Base-by-base conservation (phyloP, 192 early-diverging fungal genomes). In the Podochytrium sp. region DNA sequence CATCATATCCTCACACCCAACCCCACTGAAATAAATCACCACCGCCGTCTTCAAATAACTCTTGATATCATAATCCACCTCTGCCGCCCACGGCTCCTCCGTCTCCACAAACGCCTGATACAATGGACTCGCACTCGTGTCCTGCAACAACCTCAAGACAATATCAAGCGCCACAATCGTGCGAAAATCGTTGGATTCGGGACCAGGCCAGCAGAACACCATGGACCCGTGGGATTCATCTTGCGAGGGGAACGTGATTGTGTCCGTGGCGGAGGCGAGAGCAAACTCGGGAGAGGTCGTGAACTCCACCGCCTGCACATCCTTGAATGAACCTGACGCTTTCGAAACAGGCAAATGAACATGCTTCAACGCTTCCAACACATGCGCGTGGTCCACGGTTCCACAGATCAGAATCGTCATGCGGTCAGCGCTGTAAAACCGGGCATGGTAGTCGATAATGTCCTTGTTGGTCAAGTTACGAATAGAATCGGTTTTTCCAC, bases 101-200 rank as follows among this genome's bases (percentile, higher is more conserved):
- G 83, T 80, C 78, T 96, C 93, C 4, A 92, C 90, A 89, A 95
- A 95, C 30, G 79, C 84, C 76, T 92, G 92, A 37, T 82, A 76
- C 50, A 94, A 86, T 3, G 91, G 92, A 32, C 89, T 90, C 2
- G 92, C 89, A 20, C 82, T 67, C 29, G 63, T 85, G 39, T 92
- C 91, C 10, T 86, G 84, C 58, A 96, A 75, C 62, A 87, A 95
- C 4, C 89, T 84, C 50, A 91, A 75, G 43, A 96, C 75, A 35
- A 96, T 87, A 56, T 93, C 89, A 2, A 95, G 65, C 0, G 89
- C 90, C 10, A 88, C 63, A 49, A 82, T 79, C 1, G 85, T 84
- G 38, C 84, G 80, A 5, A 89, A 70, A 56, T 94, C 91, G 23
- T 83, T 82, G 0, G 86, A 80, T 4, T 55, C 74, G 7, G 94